Conservation (phyloP, 164 flowering plant genomes). For the Vitis amurensis region DNA sequence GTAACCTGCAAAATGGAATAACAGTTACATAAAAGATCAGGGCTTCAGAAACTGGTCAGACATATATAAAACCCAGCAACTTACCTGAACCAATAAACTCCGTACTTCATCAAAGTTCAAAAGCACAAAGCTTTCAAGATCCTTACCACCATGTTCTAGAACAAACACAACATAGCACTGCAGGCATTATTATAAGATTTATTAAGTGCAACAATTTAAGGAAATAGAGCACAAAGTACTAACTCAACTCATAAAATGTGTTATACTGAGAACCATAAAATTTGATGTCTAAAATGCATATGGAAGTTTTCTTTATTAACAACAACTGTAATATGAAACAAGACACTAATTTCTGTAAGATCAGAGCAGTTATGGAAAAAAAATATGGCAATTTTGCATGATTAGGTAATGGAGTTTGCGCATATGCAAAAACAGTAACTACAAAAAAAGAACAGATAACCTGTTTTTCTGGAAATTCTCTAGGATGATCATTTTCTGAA, state of each 20-base stretch:
- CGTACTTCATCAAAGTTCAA: conserved; percentile 72
- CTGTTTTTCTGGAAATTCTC: conserved; percentile 78
- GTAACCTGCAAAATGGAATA: conserved; percentile 56
- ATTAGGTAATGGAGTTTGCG: no score
- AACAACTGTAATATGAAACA: no score
- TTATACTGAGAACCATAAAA: neutral
- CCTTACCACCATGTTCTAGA: conserved; percentile 84
- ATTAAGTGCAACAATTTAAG: neutral
- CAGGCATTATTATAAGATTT: conserved; percentile 17
- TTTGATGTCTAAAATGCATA: no score
- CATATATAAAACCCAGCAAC: neutral
- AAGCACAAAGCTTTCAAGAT: conserved; percentile 92
- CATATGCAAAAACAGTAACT: neutral
- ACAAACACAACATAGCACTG: conserved; percentile 88
- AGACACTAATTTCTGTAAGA: no score
- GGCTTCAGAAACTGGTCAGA: no score
- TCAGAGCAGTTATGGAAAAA: no score
- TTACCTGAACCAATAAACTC: conserved; percentile 76
- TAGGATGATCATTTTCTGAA: conserved; percentile 92
- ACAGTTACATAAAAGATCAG: neutral
- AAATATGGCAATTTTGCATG: no score
- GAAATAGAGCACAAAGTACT: neutral
- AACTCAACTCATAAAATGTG: neutral
- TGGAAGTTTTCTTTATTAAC: no score
- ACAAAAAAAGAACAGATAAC: conserved; percentile 29